Conservation (phyloP, 2,329 filamentous ascomycete species). For the Penicillium glabrum region DNA sequence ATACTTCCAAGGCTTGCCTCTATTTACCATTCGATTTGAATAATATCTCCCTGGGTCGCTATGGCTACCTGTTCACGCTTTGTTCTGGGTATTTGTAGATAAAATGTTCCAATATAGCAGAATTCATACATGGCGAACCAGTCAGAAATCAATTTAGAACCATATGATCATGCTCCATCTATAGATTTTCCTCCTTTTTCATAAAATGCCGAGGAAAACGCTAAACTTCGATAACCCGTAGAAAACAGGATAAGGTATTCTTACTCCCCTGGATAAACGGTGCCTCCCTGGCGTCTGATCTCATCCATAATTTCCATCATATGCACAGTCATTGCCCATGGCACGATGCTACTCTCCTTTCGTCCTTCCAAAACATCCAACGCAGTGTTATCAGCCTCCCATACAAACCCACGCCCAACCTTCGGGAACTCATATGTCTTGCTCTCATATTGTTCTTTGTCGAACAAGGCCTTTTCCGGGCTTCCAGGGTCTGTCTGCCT, state of each 20-base stretch:
- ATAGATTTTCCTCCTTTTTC: no score
- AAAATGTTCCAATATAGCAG: no score
- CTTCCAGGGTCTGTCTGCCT: background rate
- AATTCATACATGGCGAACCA: no score
- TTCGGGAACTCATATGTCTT: conserved; percentile 12
- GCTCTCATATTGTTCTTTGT: conserved; percentile 17
- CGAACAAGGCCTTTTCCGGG: background rate
- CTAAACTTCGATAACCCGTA: background rate
- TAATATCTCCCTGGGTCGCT: no score
- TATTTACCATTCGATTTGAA: no score
- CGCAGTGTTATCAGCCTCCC: conserved; percentile 27
- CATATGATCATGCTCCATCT: no score
- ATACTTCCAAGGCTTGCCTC: no score
- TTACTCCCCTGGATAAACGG: conserved; percentile 19
- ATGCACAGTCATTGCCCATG: conserved; percentile 48
- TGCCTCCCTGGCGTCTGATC: conserved; percentile 38
- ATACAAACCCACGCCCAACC: conserved; percentile 36
- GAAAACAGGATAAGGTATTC: background rate
- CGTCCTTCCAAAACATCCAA: conserved; percentile 30
- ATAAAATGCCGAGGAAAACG: no score
- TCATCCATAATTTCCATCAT: conserved; percentile 52
- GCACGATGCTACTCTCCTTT: conserved; percentile 46
- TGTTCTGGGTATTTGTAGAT: no score
- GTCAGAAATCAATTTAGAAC: no score
- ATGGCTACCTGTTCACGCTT: no score